Evolutionary conservation across 164 flowering plant genomes (phyloP).

Genomic region (Malania oleifera): DNA sequence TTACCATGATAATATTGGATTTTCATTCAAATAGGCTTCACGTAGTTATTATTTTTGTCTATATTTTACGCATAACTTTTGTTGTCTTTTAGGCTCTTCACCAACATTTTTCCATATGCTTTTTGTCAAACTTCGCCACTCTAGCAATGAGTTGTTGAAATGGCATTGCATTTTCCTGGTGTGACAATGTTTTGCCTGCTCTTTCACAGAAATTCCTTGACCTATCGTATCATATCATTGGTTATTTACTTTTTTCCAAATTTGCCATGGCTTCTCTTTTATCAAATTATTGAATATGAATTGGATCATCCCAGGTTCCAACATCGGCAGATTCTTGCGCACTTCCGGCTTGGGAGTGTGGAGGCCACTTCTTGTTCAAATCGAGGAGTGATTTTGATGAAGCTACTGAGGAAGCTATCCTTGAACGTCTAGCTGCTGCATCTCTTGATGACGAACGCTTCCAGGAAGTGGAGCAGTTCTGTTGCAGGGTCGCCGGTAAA

Average conservation of each 20-base stretch:
- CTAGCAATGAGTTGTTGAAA: too few species aligned
- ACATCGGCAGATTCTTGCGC: not conserved
- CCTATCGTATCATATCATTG: too few species aligned
- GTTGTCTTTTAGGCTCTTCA: too few species aligned
- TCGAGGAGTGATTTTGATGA: not conserved
- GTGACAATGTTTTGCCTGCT: too few species aligned
- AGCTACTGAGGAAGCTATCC: not conserved
- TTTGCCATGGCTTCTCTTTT: not conserved
- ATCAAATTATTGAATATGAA: not conserved
- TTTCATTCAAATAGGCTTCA: too few species aligned
- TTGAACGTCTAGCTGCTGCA: not conserved
- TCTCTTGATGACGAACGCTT: not conserved
- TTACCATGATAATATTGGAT: too few species aligned
- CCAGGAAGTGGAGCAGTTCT: not conserved
- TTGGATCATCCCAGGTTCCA: conserved; percentile 8
- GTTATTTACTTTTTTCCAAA: not conserved
- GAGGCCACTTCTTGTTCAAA: not conserved
- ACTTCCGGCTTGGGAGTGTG: conserved; percentile 32
- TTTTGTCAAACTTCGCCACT: too few species aligned
- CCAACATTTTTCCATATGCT: too few species aligned
- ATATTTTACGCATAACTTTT: too few species aligned
- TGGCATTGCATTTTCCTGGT: too few species aligned
- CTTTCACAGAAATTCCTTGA: too few species aligned
- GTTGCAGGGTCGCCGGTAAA: not conserved
- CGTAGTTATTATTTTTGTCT: too few species aligned